Percentiles rank a stretch among this genome's conserved stretches.
Evolutionary conservation across 2,329 filamentous ascomycete genomes (phyloP).

Genomic region (Talaromyces sp.): DNA sequence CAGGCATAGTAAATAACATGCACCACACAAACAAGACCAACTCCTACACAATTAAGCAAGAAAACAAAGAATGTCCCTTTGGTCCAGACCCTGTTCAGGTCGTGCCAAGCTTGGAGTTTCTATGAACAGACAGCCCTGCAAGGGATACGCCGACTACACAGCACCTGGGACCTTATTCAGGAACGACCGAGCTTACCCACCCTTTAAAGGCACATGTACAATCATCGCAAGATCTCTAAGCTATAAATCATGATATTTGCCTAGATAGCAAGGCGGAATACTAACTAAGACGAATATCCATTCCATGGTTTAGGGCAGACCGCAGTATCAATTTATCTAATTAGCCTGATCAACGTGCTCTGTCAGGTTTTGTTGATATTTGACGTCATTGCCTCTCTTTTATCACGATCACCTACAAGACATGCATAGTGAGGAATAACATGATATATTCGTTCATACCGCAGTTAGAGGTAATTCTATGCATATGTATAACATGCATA

Average conservation of each 20-base stretch:
- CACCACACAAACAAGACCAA: not conserved
- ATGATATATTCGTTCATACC: not conserved
- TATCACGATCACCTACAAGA: not conserved
- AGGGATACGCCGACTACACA: not conserved
- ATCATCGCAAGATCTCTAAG: no score
- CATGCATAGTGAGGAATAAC: not conserved
- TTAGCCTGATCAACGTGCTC: not conserved
- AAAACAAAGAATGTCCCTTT: not conserved
- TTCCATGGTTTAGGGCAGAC: slow-evolving; percentile 5
- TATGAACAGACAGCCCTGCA: not conserved
- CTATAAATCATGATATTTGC: not conserved
- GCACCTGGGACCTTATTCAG: not conserved
- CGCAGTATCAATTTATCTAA: not conserved
- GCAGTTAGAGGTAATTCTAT: not conserved
- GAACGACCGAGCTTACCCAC: not conserved
- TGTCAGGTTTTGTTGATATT: not conserved
- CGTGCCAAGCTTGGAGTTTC: not conserved
- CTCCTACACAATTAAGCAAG: not conserved
- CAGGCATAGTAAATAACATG: no score
- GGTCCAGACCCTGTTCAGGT: not conserved
- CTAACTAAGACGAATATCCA: not conserved
- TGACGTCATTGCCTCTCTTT: not conserved
- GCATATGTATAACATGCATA: slow-evolving; percentile 1
- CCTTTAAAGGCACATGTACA: not conserved
- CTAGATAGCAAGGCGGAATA: not conserved